Percentiles rank a stretch among this genome's conserved stretches.
Conservation (phyloP, 768 basidiomycete species). For the Cystofilobasidium ferigula region DNA sequence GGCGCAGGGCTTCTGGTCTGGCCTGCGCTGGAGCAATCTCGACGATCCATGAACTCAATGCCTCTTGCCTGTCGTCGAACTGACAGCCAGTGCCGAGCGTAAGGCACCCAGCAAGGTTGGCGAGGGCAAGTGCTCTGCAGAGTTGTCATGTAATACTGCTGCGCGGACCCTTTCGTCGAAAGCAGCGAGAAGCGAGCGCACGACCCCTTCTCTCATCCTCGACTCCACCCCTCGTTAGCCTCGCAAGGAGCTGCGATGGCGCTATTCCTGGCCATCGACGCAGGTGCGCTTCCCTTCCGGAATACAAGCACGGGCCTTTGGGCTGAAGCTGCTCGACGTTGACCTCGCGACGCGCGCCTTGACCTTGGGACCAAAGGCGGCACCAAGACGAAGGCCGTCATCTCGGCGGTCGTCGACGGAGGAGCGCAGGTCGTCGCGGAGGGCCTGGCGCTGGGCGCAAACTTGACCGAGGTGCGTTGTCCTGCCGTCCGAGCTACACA, state of each 20-base stretch:
- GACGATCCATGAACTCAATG: background rate
- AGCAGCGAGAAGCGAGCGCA: too few relatives aligned
- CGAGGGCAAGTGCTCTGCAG: too few relatives aligned
- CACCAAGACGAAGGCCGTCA: conserved; percentile 20
- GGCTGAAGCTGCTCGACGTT: background rate
- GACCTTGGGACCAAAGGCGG: background rate
- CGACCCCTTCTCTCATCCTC: too few relatives aligned
- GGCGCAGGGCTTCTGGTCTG: background rate
- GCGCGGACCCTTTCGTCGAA: too few relatives aligned
- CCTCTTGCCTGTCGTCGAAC: too few relatives aligned
- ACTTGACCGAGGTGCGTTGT: conserved; percentile 19
- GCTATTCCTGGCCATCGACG: background rate
- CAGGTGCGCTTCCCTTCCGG: background rate
- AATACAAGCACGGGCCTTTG: background rate
- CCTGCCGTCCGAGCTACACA: too few relatives aligned
- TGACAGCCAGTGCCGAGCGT: too few relatives aligned
- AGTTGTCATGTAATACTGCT: too few relatives aligned
- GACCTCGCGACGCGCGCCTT: background rate
- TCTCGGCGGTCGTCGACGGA: background rate
- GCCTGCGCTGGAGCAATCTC: background rate
- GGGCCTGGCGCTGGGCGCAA: conserved; percentile 1
- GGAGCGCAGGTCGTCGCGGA: conserved; percentile 2
- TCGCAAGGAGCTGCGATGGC: too few relatives aligned
- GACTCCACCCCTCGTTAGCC: too few relatives aligned
- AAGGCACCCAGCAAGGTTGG: too few relatives aligned